These are phyloP conservation scores for Barnettozyma californica DNA, from an alignment of 805 yeast genomes.

Conservation along the genomic window DNA sequence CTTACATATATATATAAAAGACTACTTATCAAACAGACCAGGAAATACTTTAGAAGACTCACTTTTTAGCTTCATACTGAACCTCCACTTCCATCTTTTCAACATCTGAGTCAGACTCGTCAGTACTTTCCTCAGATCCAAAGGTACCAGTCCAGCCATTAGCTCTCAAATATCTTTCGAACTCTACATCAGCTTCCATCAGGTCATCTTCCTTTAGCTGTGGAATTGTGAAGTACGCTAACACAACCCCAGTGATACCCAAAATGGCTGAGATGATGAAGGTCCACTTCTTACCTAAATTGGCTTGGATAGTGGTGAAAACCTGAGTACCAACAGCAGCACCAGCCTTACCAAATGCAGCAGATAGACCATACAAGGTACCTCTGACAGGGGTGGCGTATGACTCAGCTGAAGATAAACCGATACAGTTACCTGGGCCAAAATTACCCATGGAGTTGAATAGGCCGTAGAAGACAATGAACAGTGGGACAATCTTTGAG, in stretches of 20 bases:
- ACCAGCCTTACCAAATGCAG: conserved; percentile 79
- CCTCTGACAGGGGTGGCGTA: conserved; percentile 78
- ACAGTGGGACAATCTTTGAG: conserved; percentile 51
- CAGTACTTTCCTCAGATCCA: conserved; percentile 27
- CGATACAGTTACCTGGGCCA: conserved; percentile 78
- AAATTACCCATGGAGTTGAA: conserved; percentile 67
- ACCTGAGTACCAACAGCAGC: conserved; percentile 78
- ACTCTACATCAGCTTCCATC: conserved; percentile 55
- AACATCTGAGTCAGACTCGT: conserved; percentile 1
- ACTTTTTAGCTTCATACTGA: not conserved
- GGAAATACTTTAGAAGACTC: not conserved
- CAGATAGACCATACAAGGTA: conserved; percentile 67
- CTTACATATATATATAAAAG: no score
- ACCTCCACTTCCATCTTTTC: not conserved
- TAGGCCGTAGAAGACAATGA: conserved; percentile 67
- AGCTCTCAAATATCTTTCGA: conserved; percentile 50
- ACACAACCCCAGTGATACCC: conserved; percentile 58
- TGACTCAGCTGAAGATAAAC: conserved; percentile 59
- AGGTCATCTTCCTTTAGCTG: conserved; percentile 68
- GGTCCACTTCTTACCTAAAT: conserved; percentile 68
- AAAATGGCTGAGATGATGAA: conserved; percentile 74
- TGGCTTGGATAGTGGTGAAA: conserved; percentile 59
- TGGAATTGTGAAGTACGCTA: conserved; percentile 52
- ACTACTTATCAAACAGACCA: not conserved
- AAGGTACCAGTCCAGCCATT: conserved; percentile 52